A percentile compares a stretch with the other conserved stretches of the same genome.
Conservation (phyloP, 2,329 filamentous ascomycete genomes). For the Thielaviopsis ethacetica region DNA sequence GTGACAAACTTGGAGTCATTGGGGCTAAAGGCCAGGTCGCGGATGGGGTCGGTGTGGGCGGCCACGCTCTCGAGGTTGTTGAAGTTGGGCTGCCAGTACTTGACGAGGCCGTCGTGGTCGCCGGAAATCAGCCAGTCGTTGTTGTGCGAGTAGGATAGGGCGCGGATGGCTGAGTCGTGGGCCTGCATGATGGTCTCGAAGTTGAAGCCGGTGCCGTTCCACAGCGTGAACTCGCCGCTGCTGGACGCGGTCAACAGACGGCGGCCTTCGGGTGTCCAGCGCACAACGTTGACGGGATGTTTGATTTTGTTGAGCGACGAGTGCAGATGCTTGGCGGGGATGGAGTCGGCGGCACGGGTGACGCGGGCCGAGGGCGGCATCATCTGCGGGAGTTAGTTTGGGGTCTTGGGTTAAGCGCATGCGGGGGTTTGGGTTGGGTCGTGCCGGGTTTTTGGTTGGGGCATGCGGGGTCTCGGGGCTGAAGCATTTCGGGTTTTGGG, state of each 20-base stretch:
- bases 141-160: constrained; percentile 77
- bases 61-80: constrained; percentile 95
- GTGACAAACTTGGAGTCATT: constrained; percentile 94
- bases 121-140: constrained; percentile 95
- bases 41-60: constrained; percentile 75
- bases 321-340: constrained; percentile 89
- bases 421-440: too few species aligned
- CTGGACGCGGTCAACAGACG: constrained; percentile 83
- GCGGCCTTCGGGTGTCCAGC: constrained; percentile 93
- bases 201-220: constrained; percentile 98
- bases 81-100: constrained; percentile 98
- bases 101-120: constrained; percentile 87
- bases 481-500: too few species aligned
- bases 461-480: too few species aligned
- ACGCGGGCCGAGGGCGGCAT: constrained; percentile 65
- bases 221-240: constrained; percentile 93
- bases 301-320: constrained; percentile 98
- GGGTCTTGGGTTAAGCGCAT: neutral
- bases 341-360: constrained; percentile 62
- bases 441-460: too few species aligned
- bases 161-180: constrained; percentile 74
- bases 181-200: constrained; percentile 99
- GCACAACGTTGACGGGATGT: constrained; percentile 89
- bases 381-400: constrained; percentile 39
- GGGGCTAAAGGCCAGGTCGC: constrained; percentile 84